Evolutionary conservation across 2,329 filamentous ascomycete genomes (phyloP).

Genomic region (Paracorniculantispora psalliotae): DNA sequence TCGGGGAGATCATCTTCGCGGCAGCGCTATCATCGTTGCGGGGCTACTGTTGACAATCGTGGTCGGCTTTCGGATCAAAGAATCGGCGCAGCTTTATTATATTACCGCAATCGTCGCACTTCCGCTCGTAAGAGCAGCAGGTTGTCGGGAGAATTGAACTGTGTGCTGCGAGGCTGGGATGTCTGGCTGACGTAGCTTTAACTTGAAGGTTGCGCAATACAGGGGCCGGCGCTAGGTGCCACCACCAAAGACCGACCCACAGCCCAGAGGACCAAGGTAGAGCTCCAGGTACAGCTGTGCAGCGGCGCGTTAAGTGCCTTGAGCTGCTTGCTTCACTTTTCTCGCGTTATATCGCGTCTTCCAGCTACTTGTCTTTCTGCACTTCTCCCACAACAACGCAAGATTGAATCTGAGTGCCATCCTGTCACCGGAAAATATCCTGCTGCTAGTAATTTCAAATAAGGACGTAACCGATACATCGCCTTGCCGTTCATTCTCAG

Average conservation of each 20-base stretch:
- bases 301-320: constrained; percentile 10
- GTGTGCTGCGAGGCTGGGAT: background rate
- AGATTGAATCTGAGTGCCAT: background rate
- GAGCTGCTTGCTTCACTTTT: background rate
- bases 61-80: background rate
- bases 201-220: constrained; percentile 8
- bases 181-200: background rate
- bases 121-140: background rate
- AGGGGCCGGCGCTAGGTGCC: constrained; percentile 4
- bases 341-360: constrained; percentile 1
- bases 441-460: background rate
- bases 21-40: constrained; percentile 28
- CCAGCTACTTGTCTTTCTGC: background rate
- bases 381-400: background rate
- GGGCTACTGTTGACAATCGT: background rate
- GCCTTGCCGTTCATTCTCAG: background rate
- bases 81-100: background rate
- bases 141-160: background rate
- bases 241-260: background rate
- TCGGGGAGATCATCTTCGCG: constrained; percentile 38
- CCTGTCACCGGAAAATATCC: background rate
- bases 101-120: background rate
- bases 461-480: no score
- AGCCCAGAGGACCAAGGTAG: background rate
- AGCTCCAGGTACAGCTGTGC: background rate